phyloP scores from a whole-genome alignment of 768 basidiomycete species.

The Lactifluus volemus region DNA sequence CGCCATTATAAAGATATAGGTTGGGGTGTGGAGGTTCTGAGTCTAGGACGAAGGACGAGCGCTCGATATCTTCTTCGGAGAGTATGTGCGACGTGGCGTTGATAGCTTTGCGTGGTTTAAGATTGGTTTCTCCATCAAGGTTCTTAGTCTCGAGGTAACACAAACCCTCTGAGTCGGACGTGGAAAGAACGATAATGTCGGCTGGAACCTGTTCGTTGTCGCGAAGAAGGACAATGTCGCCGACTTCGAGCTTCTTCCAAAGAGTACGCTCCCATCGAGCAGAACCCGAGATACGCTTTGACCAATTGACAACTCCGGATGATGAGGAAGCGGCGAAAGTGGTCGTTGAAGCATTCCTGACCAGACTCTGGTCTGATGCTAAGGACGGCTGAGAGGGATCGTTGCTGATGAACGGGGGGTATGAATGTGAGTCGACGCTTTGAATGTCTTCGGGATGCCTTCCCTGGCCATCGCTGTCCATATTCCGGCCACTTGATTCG shows the following conservation, averaged over 20 bases:
- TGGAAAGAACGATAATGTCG: constrained; percentile 87
- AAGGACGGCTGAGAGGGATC: constrained; percentile 13
- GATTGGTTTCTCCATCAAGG: constrained; percentile 93
- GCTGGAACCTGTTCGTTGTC: constrained; percentile 97
- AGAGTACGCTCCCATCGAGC: constrained; percentile 91
- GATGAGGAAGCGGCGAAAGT: constrained; percentile 6
- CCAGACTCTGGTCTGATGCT: constrained; percentile 1
- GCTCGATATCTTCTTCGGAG: constrained; percentile 87
- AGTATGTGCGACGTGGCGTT: constrained; percentile 65
- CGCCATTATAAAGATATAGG: constrained; percentile 83
- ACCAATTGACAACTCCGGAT: constrained; percentile 77
- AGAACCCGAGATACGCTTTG: constrained; percentile 53
- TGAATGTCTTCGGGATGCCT: constrained; percentile 28
- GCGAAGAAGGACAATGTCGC: constrained; percentile 84
- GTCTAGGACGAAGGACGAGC: constrained; percentile 79
- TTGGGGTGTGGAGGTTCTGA: constrained; percentile 93
- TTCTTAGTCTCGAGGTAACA: constrained; percentile 99
- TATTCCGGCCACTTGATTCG: constrained; percentile 26
- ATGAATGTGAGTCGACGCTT: constrained; percentile 23
- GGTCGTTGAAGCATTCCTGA: neutral
- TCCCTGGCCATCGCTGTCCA: constrained; percentile 13
- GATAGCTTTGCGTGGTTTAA: constrained; percentile 77
- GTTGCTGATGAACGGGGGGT: constrained; percentile 19
- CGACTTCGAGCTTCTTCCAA: constrained; percentile 98
- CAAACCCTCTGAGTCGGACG: constrained; percentile 83